Percentiles rank a stretch among this genome's conserved stretches.
phyloP scores from a whole-genome alignment of 208 protist species.

The Acanthamoeba castellanii region DNA sequence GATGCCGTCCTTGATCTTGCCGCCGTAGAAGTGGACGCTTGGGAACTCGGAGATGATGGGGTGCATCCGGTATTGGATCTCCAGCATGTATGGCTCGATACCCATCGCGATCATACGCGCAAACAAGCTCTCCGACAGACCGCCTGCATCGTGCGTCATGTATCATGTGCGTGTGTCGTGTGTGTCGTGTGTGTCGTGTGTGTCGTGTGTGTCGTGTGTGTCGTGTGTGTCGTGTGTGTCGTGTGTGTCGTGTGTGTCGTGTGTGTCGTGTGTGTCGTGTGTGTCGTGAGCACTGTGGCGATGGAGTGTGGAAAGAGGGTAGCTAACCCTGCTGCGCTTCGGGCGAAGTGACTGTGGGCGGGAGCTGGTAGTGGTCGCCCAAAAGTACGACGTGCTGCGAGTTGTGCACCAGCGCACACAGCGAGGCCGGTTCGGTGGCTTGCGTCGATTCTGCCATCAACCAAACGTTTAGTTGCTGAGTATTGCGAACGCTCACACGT shows the following conservation, averaged over 20 bases:
- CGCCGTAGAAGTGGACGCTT: slow-evolving; percentile 73
- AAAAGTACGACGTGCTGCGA: slow-evolving; percentile 72
- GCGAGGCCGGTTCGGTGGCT: slow-evolving; percentile 72
- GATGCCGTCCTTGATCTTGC: slow-evolving; percentile 65
- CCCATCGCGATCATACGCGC: slow-evolving; percentile 65
- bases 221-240: too few relatives aligned
- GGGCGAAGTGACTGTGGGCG: slow-evolving; percentile 76
- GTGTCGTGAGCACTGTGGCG: too few relatives aligned
- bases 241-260: too few relatives aligned
- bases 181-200: too few relatives aligned
- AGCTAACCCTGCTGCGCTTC: slow-evolving; percentile 31
- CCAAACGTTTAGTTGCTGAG: too few relatives aligned
- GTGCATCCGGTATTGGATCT: slow-evolving; percentile 81
- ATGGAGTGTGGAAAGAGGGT: too few relatives aligned
- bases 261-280: too few relatives aligned
- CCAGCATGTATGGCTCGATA: slow-evolving; percentile 67
- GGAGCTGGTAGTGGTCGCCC: slow-evolving; percentile 76
- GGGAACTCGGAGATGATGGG: slow-evolving; percentile 76
- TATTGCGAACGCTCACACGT: too few relatives aligned
- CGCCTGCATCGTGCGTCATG: too few relatives aligned
- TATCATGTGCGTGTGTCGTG: not conserved
- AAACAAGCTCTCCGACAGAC: slow-evolving; percentile 70
- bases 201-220: too few relatives aligned
- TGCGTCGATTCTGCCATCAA: slow-evolving; percentile 78
- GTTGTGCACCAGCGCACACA: slow-evolving; percentile 46